A percentile compares a stretch with the other conserved stretches of the same genome.
phyloP scores from a whole-genome alignment of 306 rosid genomes.

The Trifolium fragiferum region DNA sequence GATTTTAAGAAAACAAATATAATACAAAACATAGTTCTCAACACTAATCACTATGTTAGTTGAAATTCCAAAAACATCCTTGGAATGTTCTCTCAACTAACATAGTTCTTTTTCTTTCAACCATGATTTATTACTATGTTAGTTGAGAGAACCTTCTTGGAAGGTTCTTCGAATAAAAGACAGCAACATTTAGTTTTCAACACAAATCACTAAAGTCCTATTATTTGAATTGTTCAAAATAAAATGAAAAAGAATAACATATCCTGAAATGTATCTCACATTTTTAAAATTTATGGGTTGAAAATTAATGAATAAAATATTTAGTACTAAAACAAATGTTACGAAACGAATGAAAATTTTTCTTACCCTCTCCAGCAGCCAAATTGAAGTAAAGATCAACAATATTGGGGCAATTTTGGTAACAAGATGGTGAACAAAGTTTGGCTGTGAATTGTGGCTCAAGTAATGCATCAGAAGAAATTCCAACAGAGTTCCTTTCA shows the following conservation, averaged over 20 bases:
- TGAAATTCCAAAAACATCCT: too few species aligned
- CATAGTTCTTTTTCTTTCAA: too few species aligned
- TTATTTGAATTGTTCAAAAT: neutral
- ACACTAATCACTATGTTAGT: too few species aligned
- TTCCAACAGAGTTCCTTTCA: slow-evolving; percentile 70
- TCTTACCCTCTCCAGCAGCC: slow-evolving; percentile 80
- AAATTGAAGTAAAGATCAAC: slow-evolving; percentile 76
- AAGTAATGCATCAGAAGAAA: slow-evolving; percentile 80
- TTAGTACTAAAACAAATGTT: neutral
- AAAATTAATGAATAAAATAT: too few species aligned
- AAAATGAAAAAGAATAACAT: neutral
- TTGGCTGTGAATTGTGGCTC: slow-evolving; percentile 72
- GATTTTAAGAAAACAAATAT: neutral
- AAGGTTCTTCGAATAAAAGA: slow-evolving; percentile 11
- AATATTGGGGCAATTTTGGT: slow-evolving; percentile 75
- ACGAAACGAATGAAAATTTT: neutral
- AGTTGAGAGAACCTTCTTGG: neutral
- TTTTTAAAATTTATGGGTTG: too few species aligned
- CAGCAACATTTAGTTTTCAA: slow-evolving; percentile 2
- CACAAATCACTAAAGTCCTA: neutral
- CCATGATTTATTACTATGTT: too few species aligned
- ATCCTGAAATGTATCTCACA: neutral
- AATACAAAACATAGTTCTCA: neutral
- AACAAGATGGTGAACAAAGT: slow-evolving; percentile 75
- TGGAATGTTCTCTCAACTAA: too few species aligned